phyloP scores from a whole-genome alignment of 495 filamentous ascomycete species.

The Aspergillus nidulans region DNA sequence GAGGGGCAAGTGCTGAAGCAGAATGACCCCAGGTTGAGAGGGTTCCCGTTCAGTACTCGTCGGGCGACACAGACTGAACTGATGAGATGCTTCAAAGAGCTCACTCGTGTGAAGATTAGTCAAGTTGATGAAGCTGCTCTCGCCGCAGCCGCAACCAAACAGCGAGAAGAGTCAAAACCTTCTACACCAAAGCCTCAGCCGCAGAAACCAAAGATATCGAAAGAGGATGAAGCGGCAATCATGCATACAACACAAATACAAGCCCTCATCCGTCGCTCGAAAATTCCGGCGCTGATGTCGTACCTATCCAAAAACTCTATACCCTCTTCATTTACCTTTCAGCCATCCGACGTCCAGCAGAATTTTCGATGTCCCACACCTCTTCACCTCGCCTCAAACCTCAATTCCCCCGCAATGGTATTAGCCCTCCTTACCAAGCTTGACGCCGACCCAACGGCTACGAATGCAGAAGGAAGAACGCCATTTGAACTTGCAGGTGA shows the following conservation, averaged over 20 bases:
- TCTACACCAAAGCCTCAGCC: constrained; percentile 40
- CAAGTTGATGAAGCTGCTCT: constrained; percentile 61
- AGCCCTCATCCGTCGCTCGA: constrained; percentile 83
- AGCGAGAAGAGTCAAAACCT: constrained; percentile 30
- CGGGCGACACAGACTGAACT: constrained; percentile 91
- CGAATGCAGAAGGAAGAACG: constrained; percentile 64
- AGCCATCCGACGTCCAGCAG: constrained; percentile 59
- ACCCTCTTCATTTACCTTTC: constrained; percentile 64
- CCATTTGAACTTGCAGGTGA: constrained; percentile 87
- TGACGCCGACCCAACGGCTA: constrained; percentile 64
- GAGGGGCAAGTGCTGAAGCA: constrained; percentile 77
- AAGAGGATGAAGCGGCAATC: constrained; percentile 74
- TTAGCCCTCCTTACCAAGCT: constrained; percentile 71
- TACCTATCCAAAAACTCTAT: constrained; percentile 74
- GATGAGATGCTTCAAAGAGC: constrained; percentile 86
- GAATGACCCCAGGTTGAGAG: constrained; percentile 79
- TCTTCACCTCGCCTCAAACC: constrained; percentile 78
- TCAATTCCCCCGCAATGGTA: constrained; percentile 70
- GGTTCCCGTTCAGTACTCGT: constrained; percentile 93
- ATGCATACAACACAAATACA: constrained; percentile 85
- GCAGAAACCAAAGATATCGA: constrained; percentile 56
- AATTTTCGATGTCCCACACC: constrained; percentile 83
- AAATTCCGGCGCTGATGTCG: constrained; percentile 77
- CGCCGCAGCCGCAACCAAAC: constrained; percentile 42
- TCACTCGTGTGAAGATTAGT: constrained; percentile 82